Percentiles rank a stretch among this genome's conserved stretches.
Conservation (phyloP, 1,284 basidiomycete species). For the Phlebopus sp. region DNA sequence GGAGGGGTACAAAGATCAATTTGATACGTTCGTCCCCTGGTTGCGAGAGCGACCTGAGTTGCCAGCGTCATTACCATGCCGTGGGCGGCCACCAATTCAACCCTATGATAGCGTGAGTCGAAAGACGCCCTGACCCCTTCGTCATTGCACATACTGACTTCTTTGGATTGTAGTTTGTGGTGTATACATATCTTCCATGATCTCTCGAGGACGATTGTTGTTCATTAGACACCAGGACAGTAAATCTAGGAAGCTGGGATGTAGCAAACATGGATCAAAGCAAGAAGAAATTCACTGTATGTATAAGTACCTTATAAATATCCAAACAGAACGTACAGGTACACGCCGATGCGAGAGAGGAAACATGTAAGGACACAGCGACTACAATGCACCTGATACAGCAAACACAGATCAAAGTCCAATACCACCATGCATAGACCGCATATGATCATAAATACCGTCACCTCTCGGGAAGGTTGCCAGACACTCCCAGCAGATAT, state of each 20-base stretch:
- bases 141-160: constrained; percentile 4
- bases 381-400: constrained; percentile 8
- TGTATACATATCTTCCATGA: constrained; percentile 29
- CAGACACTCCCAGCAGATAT: constrained; percentile 76
- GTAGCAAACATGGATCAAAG: background rate
- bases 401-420: constrained; percentile 30
- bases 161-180: constrained; percentile 35
- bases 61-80: constrained; percentile 51
- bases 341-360: constrained; percentile 1
- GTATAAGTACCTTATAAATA: constrained; percentile 30
- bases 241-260: constrained; percentile 13
- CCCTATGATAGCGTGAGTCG: constrained; percentile 58
- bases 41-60: constrained; percentile 49
- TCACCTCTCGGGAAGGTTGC: constrained; percentile 58
- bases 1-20: constrained; percentile 53
- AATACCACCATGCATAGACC: constrained; percentile 47
- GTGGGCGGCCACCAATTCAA: constrained; percentile 47
- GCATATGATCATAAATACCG: constrained; percentile 62
- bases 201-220: constrained; percentile 2
- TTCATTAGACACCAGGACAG: constrained; percentile 14
- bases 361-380: constrained; percentile 7
- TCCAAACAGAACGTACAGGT: background rate
- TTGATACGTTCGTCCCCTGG: constrained; percentile 40
- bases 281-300: background rate
- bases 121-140: background rate